phyloP scores from a whole-genome alignment of 257 asterid species.

The Nicotiana obtusifolia region DNA sequence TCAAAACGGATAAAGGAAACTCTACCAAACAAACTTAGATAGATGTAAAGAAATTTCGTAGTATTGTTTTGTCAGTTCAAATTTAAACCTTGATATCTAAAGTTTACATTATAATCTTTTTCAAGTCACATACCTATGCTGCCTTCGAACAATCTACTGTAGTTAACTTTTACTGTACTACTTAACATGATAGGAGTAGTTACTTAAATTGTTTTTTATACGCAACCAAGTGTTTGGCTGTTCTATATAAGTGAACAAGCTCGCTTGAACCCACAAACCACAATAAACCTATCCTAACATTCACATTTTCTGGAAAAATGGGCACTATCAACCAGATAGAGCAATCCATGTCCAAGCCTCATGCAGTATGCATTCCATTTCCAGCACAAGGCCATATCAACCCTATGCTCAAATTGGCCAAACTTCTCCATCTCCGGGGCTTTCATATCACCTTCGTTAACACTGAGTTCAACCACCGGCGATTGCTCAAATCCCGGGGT shows the following conservation, averaged over 20 bases:
- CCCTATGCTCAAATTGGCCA: slow-evolving; percentile 29
- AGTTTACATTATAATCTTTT: too few species aligned
- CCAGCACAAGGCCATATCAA: slow-evolving; percentile 38
- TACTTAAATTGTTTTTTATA: too few species aligned
- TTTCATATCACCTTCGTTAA: slow-evolving; percentile 30
- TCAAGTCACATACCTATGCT: too few species aligned
- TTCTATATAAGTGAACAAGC: background rate
- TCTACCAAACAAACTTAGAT: too few species aligned
- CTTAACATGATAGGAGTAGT: too few species aligned
- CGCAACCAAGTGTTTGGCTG: too few species aligned
- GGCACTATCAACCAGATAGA: background rate
- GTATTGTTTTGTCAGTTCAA: too few species aligned
- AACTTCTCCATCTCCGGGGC: slow-evolving; percentile 27
- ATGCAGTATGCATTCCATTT: slow-evolving; percentile 27
- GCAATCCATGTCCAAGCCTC: slow-evolving; percentile 4
- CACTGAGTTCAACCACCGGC: slow-evolving; percentile 22
- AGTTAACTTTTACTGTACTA: too few species aligned
- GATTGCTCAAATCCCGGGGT: slow-evolving; percentile 13
- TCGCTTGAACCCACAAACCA: background rate
- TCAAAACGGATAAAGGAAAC: too few species aligned
- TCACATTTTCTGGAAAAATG: background rate
- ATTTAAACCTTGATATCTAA: too few species aligned
- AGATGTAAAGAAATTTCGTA: too few species aligned
- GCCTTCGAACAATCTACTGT: too few species aligned
- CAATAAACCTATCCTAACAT: background rate